phyloP scores from a whole-genome alignment of 2,329 filamentous ascomycete genomes.

The Botrytis paeoniae region DNA sequence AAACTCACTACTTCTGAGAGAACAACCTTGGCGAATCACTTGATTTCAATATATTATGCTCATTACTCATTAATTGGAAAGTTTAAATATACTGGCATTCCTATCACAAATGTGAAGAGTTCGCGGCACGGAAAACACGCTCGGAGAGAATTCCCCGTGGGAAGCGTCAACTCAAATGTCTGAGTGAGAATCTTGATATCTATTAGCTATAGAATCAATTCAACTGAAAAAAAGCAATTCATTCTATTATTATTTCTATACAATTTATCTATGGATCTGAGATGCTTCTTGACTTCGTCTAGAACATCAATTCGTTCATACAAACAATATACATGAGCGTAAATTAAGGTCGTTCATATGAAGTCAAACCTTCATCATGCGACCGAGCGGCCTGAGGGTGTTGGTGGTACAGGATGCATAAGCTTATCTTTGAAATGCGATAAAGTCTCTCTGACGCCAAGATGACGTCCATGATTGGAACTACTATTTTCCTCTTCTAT shows the following conservation, averaged over 20 bases:
- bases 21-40: background rate
- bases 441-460: background rate
- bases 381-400: background rate
- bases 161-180: background rate
- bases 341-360: background rate
- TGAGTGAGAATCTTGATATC: background rate
- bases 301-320: background rate
- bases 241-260: background rate
- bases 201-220: accelerated
- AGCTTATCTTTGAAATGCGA: background rate
- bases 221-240: background rate
- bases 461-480: background rate
- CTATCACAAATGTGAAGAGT: background rate
- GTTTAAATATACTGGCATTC: background rate
- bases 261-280: background rate
- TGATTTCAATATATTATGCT: background rate
- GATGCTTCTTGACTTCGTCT: background rate
- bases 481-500: background rate
- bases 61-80: background rate
- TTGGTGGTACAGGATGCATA: background rate
- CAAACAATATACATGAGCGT: background rate
- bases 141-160: no score
- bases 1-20: background rate
- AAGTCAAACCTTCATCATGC: background rate
- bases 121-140: background rate